phyloP scores from a whole-genome alignment of 768 basidiomycete genomes.

The Zangia roseola region DNA sequence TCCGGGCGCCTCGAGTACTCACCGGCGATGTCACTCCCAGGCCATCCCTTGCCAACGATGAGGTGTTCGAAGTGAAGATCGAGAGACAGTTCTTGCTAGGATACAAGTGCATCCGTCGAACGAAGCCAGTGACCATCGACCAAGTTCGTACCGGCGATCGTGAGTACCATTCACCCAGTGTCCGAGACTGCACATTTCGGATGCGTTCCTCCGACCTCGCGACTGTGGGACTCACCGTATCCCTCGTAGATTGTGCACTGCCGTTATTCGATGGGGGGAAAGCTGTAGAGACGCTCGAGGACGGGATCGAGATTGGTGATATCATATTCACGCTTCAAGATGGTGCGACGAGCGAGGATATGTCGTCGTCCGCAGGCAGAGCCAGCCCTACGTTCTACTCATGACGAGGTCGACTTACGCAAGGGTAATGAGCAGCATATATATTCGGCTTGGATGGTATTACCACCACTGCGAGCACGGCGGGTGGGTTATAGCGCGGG shows the following conservation, averaged over 20 bases:
- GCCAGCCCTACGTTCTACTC: not conserved
- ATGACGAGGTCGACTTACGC: not conserved
- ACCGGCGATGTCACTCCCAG: conserved; percentile 1
- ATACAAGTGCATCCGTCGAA: conserved; percentile 28
- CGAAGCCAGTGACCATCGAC: conserved; percentile 16
- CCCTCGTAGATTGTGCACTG: conserved; percentile 21
- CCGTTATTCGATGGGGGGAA: conserved; percentile 16
- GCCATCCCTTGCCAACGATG: conserved; percentile 14
- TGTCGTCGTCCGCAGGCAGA: not conserved
- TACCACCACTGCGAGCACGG: not conserved
- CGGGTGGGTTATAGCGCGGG: not conserved
- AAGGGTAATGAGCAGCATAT: not conserved
- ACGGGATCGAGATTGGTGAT: conserved; percentile 20
- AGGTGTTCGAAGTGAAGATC: conserved; percentile 19
- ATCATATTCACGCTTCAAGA: conserved; percentile 19
- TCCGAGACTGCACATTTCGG: not conserved
- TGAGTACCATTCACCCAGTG: conserved; percentile 1
- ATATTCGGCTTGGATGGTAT: not conserved
- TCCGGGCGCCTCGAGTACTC: not conserved
- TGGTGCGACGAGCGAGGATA: not conserved
- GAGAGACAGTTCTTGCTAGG: conserved; percentile 18
- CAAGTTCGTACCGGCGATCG: conserved; percentile 23
- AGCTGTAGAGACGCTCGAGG: conserved; percentile 12
- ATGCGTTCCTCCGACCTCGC: not conserved
- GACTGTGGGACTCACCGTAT: not conserved